Evolutionary conservation across 73 alveolate species (phyloP).

Genomic region (Paramecium sonneborni): DNA sequence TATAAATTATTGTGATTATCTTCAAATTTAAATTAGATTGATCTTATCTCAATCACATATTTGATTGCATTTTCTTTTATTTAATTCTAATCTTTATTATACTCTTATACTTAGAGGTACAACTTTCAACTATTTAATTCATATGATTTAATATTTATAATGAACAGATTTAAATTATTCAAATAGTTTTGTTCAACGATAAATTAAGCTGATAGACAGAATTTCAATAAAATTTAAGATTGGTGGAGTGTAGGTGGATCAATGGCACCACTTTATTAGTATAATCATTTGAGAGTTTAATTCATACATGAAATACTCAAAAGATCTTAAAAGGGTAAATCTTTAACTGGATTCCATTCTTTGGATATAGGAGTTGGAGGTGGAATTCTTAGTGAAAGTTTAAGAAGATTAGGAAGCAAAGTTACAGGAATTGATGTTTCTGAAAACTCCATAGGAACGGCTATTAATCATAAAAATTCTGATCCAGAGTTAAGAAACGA

Average conservation of each 20-base stretch:
- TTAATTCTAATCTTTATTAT: too few relatives aligned
- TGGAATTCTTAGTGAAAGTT: conserved; percentile 24
- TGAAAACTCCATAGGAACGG: neutral
- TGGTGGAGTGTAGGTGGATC: conserved; percentile 59
- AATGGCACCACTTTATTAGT: conserved; percentile 63
- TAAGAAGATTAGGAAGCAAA: neutral
- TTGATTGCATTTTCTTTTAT: too few relatives aligned
- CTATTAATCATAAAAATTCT: neutral
- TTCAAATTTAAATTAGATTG: neutral
- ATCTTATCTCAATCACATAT: too few relatives aligned
- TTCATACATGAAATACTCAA: conserved; percentile 44
- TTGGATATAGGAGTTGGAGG: conserved; percentile 43
- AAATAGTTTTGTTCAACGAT: conserved; percentile 22
- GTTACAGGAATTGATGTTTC: conserved; percentile 45
- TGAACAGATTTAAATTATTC: neutral
- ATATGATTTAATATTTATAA: neutral
- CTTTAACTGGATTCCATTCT: neutral
- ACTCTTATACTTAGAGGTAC: too few relatives aligned
- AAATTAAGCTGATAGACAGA: conserved; percentile 9
- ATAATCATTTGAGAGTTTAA: conserved; percentile 55
- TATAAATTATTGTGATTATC: neutral
- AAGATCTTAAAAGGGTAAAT: neutral
- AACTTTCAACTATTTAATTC: too few relatives aligned
- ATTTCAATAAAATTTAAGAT: conserved; percentile 29
- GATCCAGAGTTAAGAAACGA: conserved; percentile 41